Evolutionary conservation across 345 rosid genomes (phyloP).

Genomic region (Luvunga scandens): DNA sequence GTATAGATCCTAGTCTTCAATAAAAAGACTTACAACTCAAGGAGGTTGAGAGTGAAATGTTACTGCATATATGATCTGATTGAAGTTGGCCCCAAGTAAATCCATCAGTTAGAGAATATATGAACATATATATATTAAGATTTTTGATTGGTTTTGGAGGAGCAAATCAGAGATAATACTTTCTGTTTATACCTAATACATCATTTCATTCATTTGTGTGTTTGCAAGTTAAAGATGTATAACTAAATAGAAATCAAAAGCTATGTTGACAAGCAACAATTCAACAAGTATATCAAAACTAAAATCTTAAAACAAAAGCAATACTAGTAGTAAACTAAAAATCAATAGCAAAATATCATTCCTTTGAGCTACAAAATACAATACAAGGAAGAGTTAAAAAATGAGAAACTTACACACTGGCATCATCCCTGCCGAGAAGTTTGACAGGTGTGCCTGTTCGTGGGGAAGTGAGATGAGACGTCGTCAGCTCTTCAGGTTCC

Average conservation of each 20-base stretch:
- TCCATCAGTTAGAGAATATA: not conserved
- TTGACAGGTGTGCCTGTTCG: conserved; percentile 97
- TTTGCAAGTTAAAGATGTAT: no score
- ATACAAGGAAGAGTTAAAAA: not conserved
- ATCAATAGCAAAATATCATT: not conserved
- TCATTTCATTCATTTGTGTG: not conserved
- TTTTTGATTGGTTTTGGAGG: not conserved
- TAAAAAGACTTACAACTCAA: no score
- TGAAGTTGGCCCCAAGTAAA: not conserved
- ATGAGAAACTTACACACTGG: conserved; percentile 79
- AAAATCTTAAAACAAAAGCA: not conserved
- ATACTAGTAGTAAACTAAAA: not conserved
- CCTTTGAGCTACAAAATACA: not conserved
- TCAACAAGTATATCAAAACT: not conserved
- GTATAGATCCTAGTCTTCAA: no score
- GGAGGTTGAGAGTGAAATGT: not conserved
- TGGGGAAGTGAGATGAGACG: conserved; percentile 76
- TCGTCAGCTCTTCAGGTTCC: conserved; percentile 74
- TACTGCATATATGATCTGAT: not conserved
- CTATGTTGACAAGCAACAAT: not conserved
- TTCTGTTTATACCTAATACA: not conserved
- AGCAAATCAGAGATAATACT: not conserved
- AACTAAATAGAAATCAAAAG: not conserved
- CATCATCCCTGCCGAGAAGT: conserved; percentile 98
- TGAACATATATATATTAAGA: not conserved